Percentiles rank a stretch among this genome's conserved stretches.
Conservation (phyloP, 805 yeast species). For the Lachancea waltii region DNA sequence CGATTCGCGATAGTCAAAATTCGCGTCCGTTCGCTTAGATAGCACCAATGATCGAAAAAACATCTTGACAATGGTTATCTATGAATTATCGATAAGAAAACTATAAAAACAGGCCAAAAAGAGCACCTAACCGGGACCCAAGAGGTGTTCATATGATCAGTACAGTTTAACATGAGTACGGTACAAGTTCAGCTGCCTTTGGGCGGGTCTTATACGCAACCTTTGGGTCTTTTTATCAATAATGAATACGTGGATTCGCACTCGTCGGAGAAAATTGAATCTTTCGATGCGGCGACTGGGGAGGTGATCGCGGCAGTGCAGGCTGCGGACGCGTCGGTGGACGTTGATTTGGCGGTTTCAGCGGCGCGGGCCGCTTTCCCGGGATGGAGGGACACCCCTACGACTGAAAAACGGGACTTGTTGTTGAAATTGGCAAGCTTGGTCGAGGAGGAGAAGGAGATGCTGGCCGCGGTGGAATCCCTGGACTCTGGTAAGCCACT, state of each 20-base stretch:
- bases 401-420: slow-evolving; percentile 40
- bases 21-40: too few species aligned
- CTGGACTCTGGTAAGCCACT: slow-evolving; percentile 55
- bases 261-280: slow-evolving; percentile 35
- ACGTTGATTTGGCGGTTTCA: slow-evolving; percentile 48
- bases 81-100: too few species aligned
- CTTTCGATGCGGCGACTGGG: slow-evolving; percentile 49
- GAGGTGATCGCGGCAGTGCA: slow-evolving; percentile 45
- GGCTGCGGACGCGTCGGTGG: slow-evolving; percentile 41
- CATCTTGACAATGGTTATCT: too few species aligned
- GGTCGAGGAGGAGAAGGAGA: slow-evolving; percentile 42
- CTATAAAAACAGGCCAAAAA: too few species aligned
- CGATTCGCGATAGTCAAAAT: too few species aligned
- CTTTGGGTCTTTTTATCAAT: slow-evolving; percentile 70
- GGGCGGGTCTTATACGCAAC: slow-evolving; percentile 62
- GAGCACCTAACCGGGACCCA: too few species aligned
- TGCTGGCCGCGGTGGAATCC: slow-evolving; percentile 52
- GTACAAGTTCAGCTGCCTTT: slow-evolving; percentile 51
- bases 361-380: slow-evolving; percentile 48
- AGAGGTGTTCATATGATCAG: too few species aligned
- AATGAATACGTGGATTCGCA: slow-evolving; percentile 59
- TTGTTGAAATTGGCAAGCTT: slow-evolving; percentile 46
- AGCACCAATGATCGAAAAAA: too few species aligned
- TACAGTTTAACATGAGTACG: too few species aligned
- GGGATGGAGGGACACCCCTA: slow-evolving; percentile 43